Percentiles rank a stretch among this genome's conserved stretches.
phyloP scores from a whole-genome alignment of 176 grass and related monocot genomes.

The Triticum dicoccoides region DNA sequence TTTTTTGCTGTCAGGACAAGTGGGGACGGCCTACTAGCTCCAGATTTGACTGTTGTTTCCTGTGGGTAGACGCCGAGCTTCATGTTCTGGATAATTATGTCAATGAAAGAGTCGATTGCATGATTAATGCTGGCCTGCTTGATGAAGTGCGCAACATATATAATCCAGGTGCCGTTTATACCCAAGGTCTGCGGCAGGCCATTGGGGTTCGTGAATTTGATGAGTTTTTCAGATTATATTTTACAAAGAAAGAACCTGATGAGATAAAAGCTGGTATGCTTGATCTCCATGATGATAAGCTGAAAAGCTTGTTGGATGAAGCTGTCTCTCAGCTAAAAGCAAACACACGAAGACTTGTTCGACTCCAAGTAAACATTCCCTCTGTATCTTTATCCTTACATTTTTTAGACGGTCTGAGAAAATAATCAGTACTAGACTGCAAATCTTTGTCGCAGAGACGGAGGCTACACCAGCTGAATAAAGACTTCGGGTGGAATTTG shows the following conservation, averaged over 20 bases:
- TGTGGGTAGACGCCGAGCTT: constrained; percentile 88
- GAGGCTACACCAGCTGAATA: constrained; percentile 52
- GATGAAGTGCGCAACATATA: constrained; percentile 76
- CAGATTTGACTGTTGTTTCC: constrained; percentile 80
- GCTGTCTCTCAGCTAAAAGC: constrained; percentile 71
- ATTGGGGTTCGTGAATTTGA: constrained; percentile 96
- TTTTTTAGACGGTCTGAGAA: constrained; percentile 22
- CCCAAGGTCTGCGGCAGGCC: constrained; percentile 69
- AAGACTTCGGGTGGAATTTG: constrained; percentile 89
- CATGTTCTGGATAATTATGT: constrained; percentile 72
- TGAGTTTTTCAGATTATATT: constrained; percentile 61
- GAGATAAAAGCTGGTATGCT: constrained; percentile 5
- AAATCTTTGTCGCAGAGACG: constrained; percentile 38
- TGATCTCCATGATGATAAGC: constrained; percentile 30
- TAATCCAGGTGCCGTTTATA: constrained; percentile 64
- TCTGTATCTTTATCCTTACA: constrained; percentile 1
- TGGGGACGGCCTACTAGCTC: constrained; percentile 68
- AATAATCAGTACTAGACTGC: neutral
- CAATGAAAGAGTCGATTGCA: constrained; percentile 70
- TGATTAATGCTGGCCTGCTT: constrained; percentile 75
- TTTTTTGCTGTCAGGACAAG: constrained; percentile 59
- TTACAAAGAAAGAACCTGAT: constrained; percentile 29
- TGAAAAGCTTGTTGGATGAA: constrained; percentile 67
- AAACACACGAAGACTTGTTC: constrained; percentile 80
- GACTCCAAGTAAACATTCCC: constrained; percentile 69